These are phyloP conservation scores for Eucalyptus tenuipes DNA, from an alignment of 345 rosid genomes.

Conservation along the genomic window DNA sequence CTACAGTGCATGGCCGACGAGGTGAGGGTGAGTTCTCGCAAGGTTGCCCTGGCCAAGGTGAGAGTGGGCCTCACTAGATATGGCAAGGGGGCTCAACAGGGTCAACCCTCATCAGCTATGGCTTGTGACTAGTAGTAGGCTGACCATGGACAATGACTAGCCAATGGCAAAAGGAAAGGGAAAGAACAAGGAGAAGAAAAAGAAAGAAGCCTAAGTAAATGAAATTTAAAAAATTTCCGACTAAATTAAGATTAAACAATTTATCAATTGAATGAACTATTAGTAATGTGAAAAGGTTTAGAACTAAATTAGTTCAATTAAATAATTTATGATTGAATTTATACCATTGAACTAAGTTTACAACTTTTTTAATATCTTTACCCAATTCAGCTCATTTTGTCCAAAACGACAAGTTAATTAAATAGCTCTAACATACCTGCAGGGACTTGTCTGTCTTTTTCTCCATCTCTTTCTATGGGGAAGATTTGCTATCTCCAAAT, in stretches of 20 bases:
- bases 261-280: too few species aligned
- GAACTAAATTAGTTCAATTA: too few species aligned
- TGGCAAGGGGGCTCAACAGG: rapidly evolving
- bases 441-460: not conserved
- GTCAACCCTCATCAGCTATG: rapidly evolving
- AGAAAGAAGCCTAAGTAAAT: too few species aligned
- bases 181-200: too few species aligned
- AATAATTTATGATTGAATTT: too few species aligned
- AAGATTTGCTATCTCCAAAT: not conserved
- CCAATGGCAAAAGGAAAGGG: too few species aligned
- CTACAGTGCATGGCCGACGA: rapidly evolving
- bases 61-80: too few species aligned
- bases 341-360: too few species aligned
- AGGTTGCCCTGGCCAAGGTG: rapidly evolving
- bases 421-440: not conserved
- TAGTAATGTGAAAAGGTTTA: rapidly evolving
- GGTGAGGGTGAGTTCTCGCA: rapidly evolving
- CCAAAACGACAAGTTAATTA: not conserved
- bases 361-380: not conserved
- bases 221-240: rapidly evolving
- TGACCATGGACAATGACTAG: rapidly evolving
- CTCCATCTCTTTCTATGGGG: not conserved
- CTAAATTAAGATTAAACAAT: too few species aligned
- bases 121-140: rapidly evolving
- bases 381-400: not conserved